Evolutionary conservation across 805 yeast genomes (phyloP).

Genomic region (Sugiyamaella boreocaroliniensis): DNA sequence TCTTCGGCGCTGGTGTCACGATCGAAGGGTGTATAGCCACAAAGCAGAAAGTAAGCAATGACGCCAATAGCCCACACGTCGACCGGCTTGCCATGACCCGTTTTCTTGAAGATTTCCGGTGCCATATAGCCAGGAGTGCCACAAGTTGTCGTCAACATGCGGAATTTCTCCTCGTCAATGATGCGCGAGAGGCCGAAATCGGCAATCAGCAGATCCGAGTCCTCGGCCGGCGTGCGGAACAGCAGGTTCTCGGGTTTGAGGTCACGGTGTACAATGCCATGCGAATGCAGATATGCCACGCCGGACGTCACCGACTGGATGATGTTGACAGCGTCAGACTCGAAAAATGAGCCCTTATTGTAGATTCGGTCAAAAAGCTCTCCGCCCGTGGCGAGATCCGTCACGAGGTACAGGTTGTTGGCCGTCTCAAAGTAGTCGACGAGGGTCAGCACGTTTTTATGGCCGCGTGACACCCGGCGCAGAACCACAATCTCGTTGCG

Average conservation of each 20-base stretch:
- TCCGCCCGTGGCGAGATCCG: conserved; percentile 62
- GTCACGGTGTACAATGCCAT: conserved; percentile 63
- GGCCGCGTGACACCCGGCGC: conserved; percentile 43
- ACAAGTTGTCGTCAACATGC: conserved; percentile 42
- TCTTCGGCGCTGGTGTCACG: conserved; percentile 67
- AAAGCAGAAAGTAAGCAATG: conserved; percentile 57
- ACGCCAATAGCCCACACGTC: conserved; percentile 79
- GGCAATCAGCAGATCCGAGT: conserved; percentile 42
- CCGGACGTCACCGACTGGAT: conserved; percentile 48
- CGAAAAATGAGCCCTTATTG: conserved; percentile 40
- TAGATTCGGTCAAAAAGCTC: conserved; percentile 60
- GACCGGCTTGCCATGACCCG: conserved; percentile 52
- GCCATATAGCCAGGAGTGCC: conserved; percentile 75
- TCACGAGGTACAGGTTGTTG: conserved; percentile 46
- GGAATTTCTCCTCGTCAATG: conserved; percentile 34
- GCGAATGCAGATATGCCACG: conserved; percentile 49
- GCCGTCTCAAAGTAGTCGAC: conserved; percentile 67
- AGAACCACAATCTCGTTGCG: conserved; percentile 58
- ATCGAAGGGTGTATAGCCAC: conserved; percentile 75
- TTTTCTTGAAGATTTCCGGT: conserved; percentile 53
- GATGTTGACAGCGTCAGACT: conserved; percentile 44
- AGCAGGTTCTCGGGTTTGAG: conserved; percentile 66
- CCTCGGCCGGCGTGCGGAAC: conserved; percentile 37
- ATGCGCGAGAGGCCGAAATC: conserved; percentile 62
- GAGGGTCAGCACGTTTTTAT: conserved; percentile 51